These are phyloP conservation scores for Isabelozyma rhagii DNA, from an alignment of 805 yeast species.

Conservation along the genomic window DNA sequence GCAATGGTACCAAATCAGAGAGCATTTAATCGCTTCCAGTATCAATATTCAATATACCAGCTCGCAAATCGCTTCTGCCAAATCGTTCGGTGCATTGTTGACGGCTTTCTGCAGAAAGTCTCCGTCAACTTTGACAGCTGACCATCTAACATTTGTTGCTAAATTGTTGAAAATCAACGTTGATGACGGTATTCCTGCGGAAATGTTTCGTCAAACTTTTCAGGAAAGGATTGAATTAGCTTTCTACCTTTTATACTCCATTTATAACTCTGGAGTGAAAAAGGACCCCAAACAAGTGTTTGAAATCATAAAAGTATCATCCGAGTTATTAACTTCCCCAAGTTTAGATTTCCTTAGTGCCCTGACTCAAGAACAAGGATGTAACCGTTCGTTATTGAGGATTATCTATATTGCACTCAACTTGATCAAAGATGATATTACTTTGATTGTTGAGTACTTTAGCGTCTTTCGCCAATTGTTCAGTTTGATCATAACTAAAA, in stretches of 20 bases:
- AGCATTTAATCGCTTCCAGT: conserved; percentile 55
- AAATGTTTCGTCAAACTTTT: conserved; percentile 48
- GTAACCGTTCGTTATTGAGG: conserved; percentile 61
- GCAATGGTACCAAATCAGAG: conserved; percentile 41
- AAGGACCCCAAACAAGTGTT: conserved; percentile 33
- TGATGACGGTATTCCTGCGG: conserved; percentile 49
- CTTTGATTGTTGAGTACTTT: conserved; percentile 43
- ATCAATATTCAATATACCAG: conserved; percentile 59
- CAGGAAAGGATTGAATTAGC: conserved; percentile 66
- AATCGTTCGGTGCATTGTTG: conserved; percentile 74
- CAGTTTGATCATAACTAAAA: conserved; percentile 61
- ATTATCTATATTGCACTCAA: conserved; percentile 49
- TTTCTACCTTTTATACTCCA: conserved; percentile 47
- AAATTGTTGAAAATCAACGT: conserved; percentile 50
- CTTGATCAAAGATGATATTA: conserved; percentile 38
- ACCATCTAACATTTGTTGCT: conserved; percentile 32
- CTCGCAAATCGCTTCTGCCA: conserved; percentile 67
- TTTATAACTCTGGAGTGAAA: conserved; percentile 28
- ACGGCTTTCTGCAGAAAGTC: conserved; percentile 58
- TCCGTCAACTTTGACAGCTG: conserved; percentile 25
- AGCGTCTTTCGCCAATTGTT: conserved; percentile 56
- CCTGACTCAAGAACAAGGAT: conserved; percentile 36
- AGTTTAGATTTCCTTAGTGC: conserved; percentile 48
- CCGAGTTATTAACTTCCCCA: conserved; percentile 46
- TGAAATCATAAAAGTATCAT: conserved; percentile 39